Evolutionary conservation across 2,329 filamentous ascomycete species (phyloP).

Genomic region (Pochonia chlamydosporia): DNA sequence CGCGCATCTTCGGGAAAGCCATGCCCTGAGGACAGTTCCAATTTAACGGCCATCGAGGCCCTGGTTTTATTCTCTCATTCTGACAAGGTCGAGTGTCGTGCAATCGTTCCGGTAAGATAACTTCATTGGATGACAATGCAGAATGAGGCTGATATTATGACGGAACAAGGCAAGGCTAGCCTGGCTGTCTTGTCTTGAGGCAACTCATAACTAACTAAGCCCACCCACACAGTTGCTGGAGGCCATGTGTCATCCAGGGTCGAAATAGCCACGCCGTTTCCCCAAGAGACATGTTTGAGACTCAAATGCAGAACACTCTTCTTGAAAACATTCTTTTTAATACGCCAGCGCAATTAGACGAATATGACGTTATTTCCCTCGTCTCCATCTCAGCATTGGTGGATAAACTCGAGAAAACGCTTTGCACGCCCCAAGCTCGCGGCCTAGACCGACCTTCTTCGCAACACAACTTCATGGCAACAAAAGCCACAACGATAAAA

Average conservation of each 20-base stretch:
- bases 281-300: background rate
- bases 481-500: background rate
- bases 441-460: background rate
- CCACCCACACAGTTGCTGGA: background rate
- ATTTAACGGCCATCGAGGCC: background rate
- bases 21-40: background rate
- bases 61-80: background rate
- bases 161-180: background rate
- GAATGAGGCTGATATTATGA: constrained; percentile 1
- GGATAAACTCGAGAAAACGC: background rate
- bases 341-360: background rate
- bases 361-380: background rate
- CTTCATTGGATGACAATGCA: background rate
- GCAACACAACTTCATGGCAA: background rate
- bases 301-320: background rate
- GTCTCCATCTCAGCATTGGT: background rate
- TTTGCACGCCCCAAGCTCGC: background rate
- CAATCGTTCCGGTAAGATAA: background rate
- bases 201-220: background rate
- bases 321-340: background rate
- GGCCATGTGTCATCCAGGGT: background rate
- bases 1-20: background rate
- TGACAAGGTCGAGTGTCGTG: background rate
- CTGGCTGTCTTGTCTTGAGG: background rate
- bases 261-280: background rate